Evolutionary conservation across 228 moss, liverwort and hornwort genomes (phyloP).

Genomic region (Sphagnum magellanicum): DNA sequence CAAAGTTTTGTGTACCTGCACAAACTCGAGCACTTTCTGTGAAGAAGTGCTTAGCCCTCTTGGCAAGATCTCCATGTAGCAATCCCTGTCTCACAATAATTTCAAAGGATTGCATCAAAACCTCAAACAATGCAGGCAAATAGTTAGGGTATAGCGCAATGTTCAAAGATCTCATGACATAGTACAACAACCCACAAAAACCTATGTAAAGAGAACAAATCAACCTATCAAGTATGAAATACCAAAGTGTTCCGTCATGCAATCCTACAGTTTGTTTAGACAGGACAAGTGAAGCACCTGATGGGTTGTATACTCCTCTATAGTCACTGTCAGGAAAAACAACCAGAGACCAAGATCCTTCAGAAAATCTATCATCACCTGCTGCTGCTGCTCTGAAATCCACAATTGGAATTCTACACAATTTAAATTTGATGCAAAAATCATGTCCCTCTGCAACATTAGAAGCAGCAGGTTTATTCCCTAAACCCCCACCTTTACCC

Average conservation of each 20-base stretch:
- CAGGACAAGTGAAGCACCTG: slow-evolving; percentile 30
- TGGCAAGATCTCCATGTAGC: slow-evolving; percentile 54
- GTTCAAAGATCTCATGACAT: no score
- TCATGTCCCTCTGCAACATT: no score
- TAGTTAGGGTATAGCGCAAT: no score
- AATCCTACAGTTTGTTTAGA: no score
- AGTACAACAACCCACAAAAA: no score
- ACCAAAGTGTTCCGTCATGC: no score
- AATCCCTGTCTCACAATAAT: slow-evolving; percentile 21
- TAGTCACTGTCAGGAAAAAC: slow-evolving; percentile 36
- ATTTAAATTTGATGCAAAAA: no score
- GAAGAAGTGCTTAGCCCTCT: slow-evolving; percentile 78
- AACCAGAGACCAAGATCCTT: neutral
- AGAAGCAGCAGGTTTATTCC: no score
- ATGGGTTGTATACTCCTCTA: slow-evolving; percentile 60
- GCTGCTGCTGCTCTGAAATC: neutral
- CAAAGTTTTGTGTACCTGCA: slow-evolving; percentile 31
- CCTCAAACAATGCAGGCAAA: no score
- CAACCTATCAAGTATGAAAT: no score
- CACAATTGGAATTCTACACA: neutral
- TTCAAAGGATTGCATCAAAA: neutral
- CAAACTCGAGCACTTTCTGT: slow-evolving; percentile 69
- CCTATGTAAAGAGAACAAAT: no score
- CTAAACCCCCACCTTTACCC: slow-evolving; percentile 51
- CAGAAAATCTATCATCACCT: neutral